Evolutionary conservation across 228 moss, liverwort and hornwort species (phyloP).

Genomic region (Sphagnum magellanicum): DNA sequence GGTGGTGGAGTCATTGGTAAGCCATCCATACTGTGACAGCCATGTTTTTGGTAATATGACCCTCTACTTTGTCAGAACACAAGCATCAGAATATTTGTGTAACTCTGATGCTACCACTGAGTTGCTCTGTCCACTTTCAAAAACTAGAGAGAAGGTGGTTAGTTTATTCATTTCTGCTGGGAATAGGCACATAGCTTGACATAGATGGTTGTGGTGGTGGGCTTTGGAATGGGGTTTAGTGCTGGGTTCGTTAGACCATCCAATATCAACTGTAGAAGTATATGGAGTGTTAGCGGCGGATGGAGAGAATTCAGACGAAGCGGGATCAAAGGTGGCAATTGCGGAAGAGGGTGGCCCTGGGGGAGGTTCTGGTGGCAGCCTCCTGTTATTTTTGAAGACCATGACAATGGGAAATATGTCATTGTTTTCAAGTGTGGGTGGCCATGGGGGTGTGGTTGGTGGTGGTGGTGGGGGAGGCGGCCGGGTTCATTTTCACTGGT

Average conservation of each 20-base stretch:
- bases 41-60: no score
- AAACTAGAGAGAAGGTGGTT: no score
- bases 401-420: conserved; percentile 76
- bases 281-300: conserved; percentile 74
- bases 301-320: conserved; percentile 57
- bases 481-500: conserved; percentile 95
- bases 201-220: no score
- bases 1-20: conserved; percentile 96
- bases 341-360: conserved; percentile 61
- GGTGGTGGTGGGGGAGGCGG: conserved; percentile 97
- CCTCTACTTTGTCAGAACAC: no score
- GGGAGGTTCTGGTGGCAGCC: conserved; percentile 94
- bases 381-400: conserved; percentile 82
- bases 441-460: conserved; percentile 66
- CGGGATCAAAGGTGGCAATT: conserved; percentile 7
- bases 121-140: no score
- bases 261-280: conserved; percentile 72
- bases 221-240: conserved; percentile 27
- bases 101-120: no score
- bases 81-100: no score
- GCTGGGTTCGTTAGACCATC: conserved; percentile 85
- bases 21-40: no score
- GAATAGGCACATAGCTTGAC: no score
- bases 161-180: no score
- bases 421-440: conserved; percentile 71